These are phyloP conservation scores for Epipyxis sp. DNA, from an alignment of 108 stramenopile genomes.

Conservation along the genomic window DNA sequence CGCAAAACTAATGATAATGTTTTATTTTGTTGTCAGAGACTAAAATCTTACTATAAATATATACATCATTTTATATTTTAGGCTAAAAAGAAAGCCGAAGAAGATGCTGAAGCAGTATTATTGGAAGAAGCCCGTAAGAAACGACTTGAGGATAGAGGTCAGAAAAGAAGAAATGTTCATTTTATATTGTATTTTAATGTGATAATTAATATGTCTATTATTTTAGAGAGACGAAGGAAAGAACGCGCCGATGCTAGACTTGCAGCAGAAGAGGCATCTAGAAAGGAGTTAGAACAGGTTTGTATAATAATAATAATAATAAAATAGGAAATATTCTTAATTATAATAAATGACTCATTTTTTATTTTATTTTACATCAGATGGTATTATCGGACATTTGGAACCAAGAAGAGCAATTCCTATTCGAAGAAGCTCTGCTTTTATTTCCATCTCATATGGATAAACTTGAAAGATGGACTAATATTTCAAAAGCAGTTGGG, in stretches of 20 bases:
- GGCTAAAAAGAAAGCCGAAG: conserved; percentile 16
- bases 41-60: no score
- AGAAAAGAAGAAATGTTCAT: no score
- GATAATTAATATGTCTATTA: no score
- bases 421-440: conserved; percentile 13
- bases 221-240: no score
- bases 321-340: not conserved
- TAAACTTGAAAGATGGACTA: conserved; percentile 7
- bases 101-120: conserved; percentile 6
- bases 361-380: no score
- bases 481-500: not conserved
- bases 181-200: no score
- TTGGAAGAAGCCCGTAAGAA: no score
- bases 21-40: no score
- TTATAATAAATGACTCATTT: not conserved
- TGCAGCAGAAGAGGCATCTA: conserved; percentile 6
- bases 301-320: not conserved
- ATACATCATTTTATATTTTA: no score
- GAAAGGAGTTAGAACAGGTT: not conserved
- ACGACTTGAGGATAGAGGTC: no score
- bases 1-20: no score
- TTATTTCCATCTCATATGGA: not conserved
- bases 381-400: conserved; percentile 3
- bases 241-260: no score
- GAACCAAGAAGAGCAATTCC: conserved; percentile 26